Evolutionary conservation across 148 eudicot species (phyloP).

Genomic region (Nepenthes gracilis): DNA sequence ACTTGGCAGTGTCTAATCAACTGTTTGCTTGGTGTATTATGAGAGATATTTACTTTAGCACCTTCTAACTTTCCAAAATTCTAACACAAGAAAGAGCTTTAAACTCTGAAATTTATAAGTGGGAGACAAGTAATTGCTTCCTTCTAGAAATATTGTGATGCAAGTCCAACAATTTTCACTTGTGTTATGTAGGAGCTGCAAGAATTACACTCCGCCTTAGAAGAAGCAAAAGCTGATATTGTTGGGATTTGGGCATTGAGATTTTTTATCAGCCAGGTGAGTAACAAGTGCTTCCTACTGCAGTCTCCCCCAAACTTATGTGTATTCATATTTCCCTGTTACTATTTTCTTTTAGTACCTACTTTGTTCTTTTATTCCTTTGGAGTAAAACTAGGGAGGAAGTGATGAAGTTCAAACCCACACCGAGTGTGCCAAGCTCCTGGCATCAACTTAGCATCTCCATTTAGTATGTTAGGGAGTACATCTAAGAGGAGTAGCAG

Average conservation of each 20-base stretch:
- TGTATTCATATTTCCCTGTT: neutral
- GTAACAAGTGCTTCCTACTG: conserved; percentile 1
- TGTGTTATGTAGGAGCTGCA: conserved; percentile 63
- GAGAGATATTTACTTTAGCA: neutral
- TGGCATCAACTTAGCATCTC: no score
- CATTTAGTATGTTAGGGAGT: no score
- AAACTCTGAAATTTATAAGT: no score
- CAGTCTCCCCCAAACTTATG: no score
- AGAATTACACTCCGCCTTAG: conserved; percentile 87
- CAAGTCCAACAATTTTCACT: neutral
- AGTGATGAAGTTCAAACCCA: no score
- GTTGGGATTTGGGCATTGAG: conserved; percentile 97
- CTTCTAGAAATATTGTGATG: neutral
- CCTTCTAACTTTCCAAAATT: neutral
- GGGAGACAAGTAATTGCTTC: neutral
- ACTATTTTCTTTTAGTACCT: neutral
- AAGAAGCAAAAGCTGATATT: conserved; percentile 99
- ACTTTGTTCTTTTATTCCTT: neutral
- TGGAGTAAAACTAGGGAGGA: no score
- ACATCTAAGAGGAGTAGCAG: no score
- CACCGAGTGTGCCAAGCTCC: no score
- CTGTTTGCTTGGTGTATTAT: no score
- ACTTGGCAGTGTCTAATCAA: no score
- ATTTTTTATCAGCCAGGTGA: conserved; percentile 65
- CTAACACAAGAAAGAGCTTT: neutral